Evolutionary conservation across 2,329 filamentous ascomycete species (phyloP).

Genomic region (Sphaerulina vaccinii): DNA sequence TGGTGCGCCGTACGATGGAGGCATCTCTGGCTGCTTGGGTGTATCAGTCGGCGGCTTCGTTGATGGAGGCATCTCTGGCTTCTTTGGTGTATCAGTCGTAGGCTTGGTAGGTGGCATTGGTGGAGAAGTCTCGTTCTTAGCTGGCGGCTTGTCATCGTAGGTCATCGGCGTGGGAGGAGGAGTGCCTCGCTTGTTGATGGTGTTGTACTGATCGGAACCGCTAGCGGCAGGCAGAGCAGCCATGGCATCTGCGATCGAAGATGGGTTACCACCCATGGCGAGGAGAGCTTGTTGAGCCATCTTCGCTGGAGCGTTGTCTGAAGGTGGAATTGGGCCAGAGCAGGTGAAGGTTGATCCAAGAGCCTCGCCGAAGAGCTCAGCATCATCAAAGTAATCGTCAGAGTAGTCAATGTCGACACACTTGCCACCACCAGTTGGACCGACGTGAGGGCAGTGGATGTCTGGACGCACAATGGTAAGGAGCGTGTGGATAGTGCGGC

Average conservation of each 20-base stretch:
- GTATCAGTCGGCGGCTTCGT: no score
- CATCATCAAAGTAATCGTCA: slow-evolving; percentile 30
- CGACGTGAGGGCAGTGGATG: slow-evolving; percentile 33
- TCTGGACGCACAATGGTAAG: slow-evolving; percentile 33
- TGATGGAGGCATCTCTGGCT: no score
- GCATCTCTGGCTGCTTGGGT: no score
- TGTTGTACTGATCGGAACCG: neutral
- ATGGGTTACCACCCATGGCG: neutral
- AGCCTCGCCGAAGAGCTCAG: slow-evolving; percentile 19
- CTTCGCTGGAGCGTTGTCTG: neutral
- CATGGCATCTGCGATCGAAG: neutral
- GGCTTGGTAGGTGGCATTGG: neutral
- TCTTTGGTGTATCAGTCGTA: no score
- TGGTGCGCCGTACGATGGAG: no score
- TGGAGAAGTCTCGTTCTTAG: no score
- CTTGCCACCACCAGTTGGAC: slow-evolving; percentile 31
- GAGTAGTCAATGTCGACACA: slow-evolving; percentile 32
- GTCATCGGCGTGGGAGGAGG: neutral
- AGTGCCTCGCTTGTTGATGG: no score
- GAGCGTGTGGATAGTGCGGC: slow-evolving; percentile 45
- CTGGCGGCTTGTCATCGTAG: neutral
- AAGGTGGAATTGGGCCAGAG: slow-evolving; percentile 8
- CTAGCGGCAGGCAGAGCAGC: neutral
- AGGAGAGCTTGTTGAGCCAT: slow-evolving; percentile 2
- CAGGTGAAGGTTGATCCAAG: slow-evolving; percentile 20